Evolutionary conservation across 106 monocot genomes (phyloP).

Genomic region (Dioscorea dumetorum): DNA sequence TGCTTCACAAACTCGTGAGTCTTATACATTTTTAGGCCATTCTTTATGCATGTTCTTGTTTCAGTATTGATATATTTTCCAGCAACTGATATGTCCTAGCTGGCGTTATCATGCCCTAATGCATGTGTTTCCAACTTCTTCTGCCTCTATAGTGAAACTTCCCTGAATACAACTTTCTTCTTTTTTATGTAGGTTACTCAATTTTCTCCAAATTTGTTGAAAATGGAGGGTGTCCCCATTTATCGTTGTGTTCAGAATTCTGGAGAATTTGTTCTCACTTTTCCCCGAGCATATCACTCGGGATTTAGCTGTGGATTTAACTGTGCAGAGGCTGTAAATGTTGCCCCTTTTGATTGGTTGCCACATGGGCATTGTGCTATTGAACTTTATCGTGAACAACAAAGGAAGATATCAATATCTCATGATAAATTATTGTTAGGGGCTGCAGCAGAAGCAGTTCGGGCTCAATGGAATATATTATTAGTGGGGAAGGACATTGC

Average conservation of each 20-base stretch:
- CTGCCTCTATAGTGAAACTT: neutral
- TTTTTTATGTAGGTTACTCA: conserved; percentile 59
- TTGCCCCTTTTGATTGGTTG: conserved; percentile 91
- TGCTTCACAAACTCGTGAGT: conserved; percentile 71
- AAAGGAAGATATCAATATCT: conserved; percentile 67
- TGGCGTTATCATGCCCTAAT: too few species aligned
- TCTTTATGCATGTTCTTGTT: neutral
- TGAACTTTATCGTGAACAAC: conserved; percentile 71
- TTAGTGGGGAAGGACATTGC: conserved; percentile 37
- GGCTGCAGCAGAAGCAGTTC: conserved; percentile 81
- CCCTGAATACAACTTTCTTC: neutral
- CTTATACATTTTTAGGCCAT: neutral
- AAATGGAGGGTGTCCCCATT: conserved; percentile 68
- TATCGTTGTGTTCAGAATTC: conserved; percentile 62
- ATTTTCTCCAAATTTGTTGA: conserved; percentile 72
- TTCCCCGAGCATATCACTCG: conserved; percentile 81
- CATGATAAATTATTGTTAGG: conserved; percentile 81
- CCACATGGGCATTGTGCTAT: conserved; percentile 86
- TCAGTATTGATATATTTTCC: neutral
- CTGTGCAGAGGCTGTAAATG: conserved; percentile 85
- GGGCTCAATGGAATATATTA: conserved; percentile 65
- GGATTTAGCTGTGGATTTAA: conserved; percentile 92
- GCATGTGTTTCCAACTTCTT: too few species aligned
- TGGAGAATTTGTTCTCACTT: conserved; percentile 94
- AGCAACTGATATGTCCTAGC: too few species aligned